Conservation (phyloP, 805 yeast genomes). For the Candida alai region DNA sequence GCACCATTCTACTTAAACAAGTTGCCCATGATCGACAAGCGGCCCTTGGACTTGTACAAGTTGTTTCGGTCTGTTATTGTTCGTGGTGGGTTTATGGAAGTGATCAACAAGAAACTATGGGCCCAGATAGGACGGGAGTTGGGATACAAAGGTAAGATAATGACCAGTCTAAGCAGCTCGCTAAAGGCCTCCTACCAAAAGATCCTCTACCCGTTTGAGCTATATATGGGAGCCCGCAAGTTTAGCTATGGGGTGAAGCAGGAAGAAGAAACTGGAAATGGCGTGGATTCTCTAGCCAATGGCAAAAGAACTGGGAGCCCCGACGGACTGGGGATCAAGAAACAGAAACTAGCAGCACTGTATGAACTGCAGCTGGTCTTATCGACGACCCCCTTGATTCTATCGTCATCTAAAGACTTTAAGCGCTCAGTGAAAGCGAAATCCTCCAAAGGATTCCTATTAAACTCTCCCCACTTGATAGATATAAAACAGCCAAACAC, state of each 20-base stretch:
- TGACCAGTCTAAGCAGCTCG: constrained; percentile 68
- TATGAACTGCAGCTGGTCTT: constrained; percentile 2
- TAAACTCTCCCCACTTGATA: constrained; percentile 47
- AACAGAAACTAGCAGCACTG: constrained; percentile 5
- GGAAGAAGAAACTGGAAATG: constrained; percentile 4
- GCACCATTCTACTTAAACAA: constrained; percentile 28
- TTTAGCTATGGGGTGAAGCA: constrained; percentile 3
- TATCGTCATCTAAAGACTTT: constrained; percentile 44
- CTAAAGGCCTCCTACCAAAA: constrained; percentile 57
- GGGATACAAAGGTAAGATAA: constrained; percentile 69
- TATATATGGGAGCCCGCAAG: constrained; percentile 6
- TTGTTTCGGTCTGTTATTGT: constrained; percentile 54
- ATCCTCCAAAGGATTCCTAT: constrained; percentile 47
- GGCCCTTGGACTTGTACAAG: constrained; percentile 61
- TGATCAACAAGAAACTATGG: constrained; percentile 70
- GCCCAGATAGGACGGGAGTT: constrained; percentile 79
- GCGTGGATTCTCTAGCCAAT: background rate
- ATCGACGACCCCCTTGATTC: constrained; percentile 31
- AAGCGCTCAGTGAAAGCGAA: constrained; percentile 45
- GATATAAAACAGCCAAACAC: constrained; percentile 33
- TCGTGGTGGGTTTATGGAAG: constrained; percentile 64
- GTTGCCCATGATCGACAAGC: constrained; percentile 63
- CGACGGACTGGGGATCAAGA: background rate
- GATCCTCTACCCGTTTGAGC: constrained; percentile 31
- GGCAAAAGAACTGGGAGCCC: constrained; percentile 4